Conservation (phyloP, 148 eudicot genomes). For the Rhododendron molle region DNA sequence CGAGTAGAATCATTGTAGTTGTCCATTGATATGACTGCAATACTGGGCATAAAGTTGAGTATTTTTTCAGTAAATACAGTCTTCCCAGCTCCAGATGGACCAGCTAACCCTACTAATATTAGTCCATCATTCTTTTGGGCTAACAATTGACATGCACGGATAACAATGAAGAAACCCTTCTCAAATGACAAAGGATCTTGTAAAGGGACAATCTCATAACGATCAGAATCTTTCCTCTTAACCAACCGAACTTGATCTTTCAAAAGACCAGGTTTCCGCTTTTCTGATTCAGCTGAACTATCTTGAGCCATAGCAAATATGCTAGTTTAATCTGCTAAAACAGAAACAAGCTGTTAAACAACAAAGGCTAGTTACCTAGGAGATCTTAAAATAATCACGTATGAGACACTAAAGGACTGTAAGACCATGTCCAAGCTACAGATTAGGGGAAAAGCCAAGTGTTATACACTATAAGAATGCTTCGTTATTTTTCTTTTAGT, state of each 20-base stretch:
- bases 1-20: conserved; percentile 91
- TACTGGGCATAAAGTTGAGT: conserved; percentile 77
- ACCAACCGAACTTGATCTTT: conserved; percentile 82
- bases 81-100: conserved; percentile 97
- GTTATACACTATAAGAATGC: background rate
- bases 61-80: conserved; percentile 85
- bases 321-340: conserved; percentile 15
- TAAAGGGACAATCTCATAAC: conserved; percentile 69
- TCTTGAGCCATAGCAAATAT: conserved; percentile 46
- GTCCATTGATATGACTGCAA: conserved; percentile 93
- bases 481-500: background rate
- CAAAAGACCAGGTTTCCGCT: conserved; percentile 54
- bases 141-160: conserved; percentile 89
- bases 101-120: conserved; percentile 79
- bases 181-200: conserved; percentile 74
- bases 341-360: background rate
- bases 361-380: background rate
- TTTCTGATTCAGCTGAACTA: conserved; percentile 38
- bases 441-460: background rate
- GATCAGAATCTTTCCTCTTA: conserved; percentile 61
- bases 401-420: background rate
- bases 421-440: background rate
- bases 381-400: background rate
- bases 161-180: conserved; percentile 83
- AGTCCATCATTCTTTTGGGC: conserved; percentile 84